These are phyloP conservation scores for Aspergillus chevalieri DNA, from an alignment of 2,329 filamentous ascomycete species.

Conservation along the genomic window DNA sequence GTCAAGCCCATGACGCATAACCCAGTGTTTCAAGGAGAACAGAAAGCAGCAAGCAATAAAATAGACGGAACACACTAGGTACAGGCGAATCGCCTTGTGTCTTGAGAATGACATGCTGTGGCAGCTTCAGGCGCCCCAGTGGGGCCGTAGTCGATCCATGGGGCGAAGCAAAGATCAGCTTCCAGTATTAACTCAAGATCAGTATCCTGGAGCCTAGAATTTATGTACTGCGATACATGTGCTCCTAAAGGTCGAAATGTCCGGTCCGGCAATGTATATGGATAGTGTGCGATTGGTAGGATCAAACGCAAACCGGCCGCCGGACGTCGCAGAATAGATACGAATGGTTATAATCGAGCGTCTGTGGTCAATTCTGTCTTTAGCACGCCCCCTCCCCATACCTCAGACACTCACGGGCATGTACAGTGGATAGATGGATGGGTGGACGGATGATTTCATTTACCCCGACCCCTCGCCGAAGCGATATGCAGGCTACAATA, in stretches of 20 bases:
- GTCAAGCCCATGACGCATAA: not conserved
- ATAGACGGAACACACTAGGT: not conserved
- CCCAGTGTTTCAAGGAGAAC: not conserved
- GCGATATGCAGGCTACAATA: constrained; percentile 8
- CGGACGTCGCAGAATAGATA: too few relatives aligned
- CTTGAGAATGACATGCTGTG: not conserved
- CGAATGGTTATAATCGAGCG: too few relatives aligned
- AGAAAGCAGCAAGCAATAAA: not conserved
- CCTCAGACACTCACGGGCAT: too few relatives aligned
- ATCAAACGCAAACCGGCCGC: too few relatives aligned
- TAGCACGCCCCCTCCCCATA: too few relatives aligned
- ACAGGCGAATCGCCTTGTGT: not conserved
- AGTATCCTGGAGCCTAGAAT: not conserved
- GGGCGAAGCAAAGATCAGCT: not conserved
- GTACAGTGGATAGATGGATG: too few relatives aligned
- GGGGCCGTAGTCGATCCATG: not conserved
- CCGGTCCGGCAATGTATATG: too few relatives aligned
- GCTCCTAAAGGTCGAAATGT: too few relatives aligned
- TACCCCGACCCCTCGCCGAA: constrained; percentile 7
- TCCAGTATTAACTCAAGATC: not conserved
- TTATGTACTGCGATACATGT: not conserved
- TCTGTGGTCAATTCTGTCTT: too few relatives aligned
- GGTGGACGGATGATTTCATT: not conserved
- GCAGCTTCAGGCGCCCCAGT: not conserved
- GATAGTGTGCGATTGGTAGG: too few relatives aligned